Evolutionary conservation across 805 yeast species (phyloP).

Genomic region (Phaffomyces antillensis): DNA sequence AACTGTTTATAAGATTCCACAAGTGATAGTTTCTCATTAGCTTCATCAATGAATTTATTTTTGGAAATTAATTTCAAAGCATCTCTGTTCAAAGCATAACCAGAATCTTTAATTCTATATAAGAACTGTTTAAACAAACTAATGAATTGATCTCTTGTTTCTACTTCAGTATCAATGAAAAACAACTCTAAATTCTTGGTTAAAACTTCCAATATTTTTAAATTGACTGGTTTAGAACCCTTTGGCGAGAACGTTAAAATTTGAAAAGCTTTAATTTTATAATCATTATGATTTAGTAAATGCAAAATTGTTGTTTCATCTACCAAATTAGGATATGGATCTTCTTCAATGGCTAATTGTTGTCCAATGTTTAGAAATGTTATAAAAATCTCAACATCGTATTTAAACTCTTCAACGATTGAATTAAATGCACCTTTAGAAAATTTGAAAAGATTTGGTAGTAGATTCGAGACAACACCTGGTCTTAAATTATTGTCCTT

Average conservation of each 20-base stretch:
- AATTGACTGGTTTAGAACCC: conserved; percentile 49
- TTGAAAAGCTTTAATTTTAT: conserved; percentile 50
- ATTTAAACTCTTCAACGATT: conserved; percentile 30
- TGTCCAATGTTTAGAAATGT: conserved; percentile 60
- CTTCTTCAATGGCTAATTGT: conserved; percentile 44
- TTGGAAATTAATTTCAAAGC: conserved; percentile 30
- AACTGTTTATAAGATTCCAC: conserved; percentile 33
- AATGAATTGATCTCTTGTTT: conserved; percentile 56
- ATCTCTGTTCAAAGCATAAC: conserved; percentile 51
- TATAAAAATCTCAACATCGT: conserved; percentile 34
- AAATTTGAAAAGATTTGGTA: conserved; percentile 55
- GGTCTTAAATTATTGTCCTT: conserved; percentile 17
- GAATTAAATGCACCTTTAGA: conserved; percentile 36
- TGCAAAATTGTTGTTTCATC: conserved; percentile 25
- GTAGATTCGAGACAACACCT: conserved; percentile 49
- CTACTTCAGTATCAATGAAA: conserved; percentile 60
- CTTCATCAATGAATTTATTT: conserved; percentile 34
- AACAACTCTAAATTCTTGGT: conserved; percentile 39
- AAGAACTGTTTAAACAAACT: conserved; percentile 59
- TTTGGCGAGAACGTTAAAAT: conserved; percentile 55
- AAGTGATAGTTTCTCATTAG: conserved; percentile 21
- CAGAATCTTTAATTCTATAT: conserved; percentile 59
- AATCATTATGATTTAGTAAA: conserved; percentile 39
- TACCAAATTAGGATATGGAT: conserved; percentile 38
- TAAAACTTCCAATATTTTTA: conserved; percentile 37